Conservation (phyloP, 2,329 filamentous ascomycete species). For the Colletotrichum sp. region DNA sequence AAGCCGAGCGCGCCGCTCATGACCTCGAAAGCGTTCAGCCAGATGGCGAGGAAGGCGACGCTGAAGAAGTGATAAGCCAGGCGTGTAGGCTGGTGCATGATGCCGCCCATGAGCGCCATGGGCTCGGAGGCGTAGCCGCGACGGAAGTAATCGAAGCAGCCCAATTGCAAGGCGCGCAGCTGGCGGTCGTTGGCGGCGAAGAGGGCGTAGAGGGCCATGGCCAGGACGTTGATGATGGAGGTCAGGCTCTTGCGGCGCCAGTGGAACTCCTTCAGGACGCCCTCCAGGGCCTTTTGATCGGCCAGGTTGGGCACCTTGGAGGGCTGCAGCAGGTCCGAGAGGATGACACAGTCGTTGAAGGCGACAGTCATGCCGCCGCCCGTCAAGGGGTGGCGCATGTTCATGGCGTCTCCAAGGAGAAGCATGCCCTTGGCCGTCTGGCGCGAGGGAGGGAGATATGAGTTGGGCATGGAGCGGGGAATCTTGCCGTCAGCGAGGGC, state of each 20-base stretch:
- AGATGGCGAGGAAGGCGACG: conserved; percentile 88
- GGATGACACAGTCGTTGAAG: conserved; percentile 86
- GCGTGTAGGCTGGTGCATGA: conserved; percentile 77
- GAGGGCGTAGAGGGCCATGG: conserved; percentile 87
- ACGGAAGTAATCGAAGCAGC: conserved; percentile 94
- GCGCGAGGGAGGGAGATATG: conserved; percentile 79
- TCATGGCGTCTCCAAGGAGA: conserved; percentile 91
- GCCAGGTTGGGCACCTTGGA: conserved; percentile 70
- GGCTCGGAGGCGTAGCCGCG: conserved; percentile 78
- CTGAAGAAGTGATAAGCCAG: conserved; percentile 94
- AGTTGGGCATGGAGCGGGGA: conserved; percentile 90
- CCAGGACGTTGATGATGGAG: conserved; percentile 95
- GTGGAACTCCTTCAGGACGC: conserved; percentile 79
- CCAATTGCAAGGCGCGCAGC: conserved; percentile 80
- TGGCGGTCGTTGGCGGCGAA: conserved; percentile 85
- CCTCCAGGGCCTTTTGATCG: conserved; percentile 68
- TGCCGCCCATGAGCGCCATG: conserved; percentile 79
- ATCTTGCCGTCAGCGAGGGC: conserved; percentile 82
- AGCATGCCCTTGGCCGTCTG: conserved; percentile 69
- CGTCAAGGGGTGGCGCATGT: conserved; percentile 98
- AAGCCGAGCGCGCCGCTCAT: conserved; percentile 51
- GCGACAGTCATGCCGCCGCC: conserved; percentile 98
- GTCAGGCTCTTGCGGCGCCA: conserved; percentile 84
- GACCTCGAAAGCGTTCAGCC: conserved; percentile 56
- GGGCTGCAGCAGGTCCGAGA: conserved; percentile 77